A percentile compares a stretch with the other conserved stretches of the same genome.
Evolutionary conservation across 1,139 yeast genomes (phyloP).

Genomic region (Pichiaceae sp.): DNA sequence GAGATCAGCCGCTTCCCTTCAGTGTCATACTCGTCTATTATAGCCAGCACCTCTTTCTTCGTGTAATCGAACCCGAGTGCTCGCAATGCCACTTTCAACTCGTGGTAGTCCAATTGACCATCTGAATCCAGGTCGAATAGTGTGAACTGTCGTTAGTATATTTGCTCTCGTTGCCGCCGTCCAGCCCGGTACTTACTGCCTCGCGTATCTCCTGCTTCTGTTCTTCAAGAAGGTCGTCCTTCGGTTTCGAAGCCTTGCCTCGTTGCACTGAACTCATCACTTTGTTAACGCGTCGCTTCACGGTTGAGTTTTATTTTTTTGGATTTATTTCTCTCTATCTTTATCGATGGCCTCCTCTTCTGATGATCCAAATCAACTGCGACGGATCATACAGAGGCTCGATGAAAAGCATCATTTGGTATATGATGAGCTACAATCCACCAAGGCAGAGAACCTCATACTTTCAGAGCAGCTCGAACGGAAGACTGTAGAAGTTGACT

Average conservation of each 20-base stretch:
- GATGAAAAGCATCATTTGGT: not conserved
- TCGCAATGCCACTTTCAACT: conserved; percentile 81
- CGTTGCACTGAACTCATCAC: not conserved
- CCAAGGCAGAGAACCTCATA: not conserved
- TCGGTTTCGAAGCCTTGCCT: conserved; percentile 23
- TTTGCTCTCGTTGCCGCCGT: not conserved
- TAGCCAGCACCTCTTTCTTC: conserved; percentile 72
- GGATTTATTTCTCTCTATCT: too few relatives aligned
- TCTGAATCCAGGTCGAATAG: conserved; percentile 91
- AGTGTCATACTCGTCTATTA: conserved; percentile 75
- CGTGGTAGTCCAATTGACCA: conserved; percentile 87
- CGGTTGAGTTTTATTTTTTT: too few relatives aligned
- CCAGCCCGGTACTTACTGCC: conserved; percentile 45
- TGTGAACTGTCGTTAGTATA: conserved; percentile 37
- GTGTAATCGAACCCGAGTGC: conserved; percentile 88
- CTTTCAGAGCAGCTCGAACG: not conserved
- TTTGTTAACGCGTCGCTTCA: not conserved
- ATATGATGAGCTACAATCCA: not conserved
- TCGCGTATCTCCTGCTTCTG: conserved; percentile 90
- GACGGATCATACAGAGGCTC: not conserved
- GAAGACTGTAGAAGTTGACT: not conserved
- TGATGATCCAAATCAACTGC: too few relatives aligned
- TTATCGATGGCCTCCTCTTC: too few relatives aligned
- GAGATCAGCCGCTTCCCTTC: conserved; percentile 67
- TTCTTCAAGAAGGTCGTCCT: conserved; percentile 70